Conservation (phyloP, 371 early-diverging fungal genomes). For the Syncephalis plumigaleata region DNA sequence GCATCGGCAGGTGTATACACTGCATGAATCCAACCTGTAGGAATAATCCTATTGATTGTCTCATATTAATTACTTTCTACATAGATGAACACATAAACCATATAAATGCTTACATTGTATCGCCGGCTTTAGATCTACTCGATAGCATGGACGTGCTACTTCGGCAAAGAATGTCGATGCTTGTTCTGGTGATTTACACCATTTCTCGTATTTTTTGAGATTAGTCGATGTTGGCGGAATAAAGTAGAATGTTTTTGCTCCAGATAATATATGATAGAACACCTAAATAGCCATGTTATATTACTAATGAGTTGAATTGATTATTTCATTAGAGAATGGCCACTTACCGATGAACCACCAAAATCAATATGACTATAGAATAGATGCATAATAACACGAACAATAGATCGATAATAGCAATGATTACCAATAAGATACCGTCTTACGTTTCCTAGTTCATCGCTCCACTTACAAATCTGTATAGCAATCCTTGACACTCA, state of each 20-base stretch:
- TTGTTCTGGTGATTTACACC: slow-evolving; percentile 75
- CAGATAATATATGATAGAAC: slow-evolving; percentile 68
- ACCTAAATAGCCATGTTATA: slow-evolving; percentile 16
- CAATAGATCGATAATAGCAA: not conserved
- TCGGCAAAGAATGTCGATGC: slow-evolving; percentile 59
- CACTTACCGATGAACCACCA: slow-evolving; percentile 69
- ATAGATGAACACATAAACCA: slow-evolving; percentile 6
- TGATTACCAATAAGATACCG: too few species aligned
- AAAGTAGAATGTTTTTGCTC: slow-evolving; percentile 75
- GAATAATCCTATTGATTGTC: slow-evolving; percentile 49
- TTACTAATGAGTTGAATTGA: too few species aligned
- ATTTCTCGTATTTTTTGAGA: slow-evolving; percentile 67
- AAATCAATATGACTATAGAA: slow-evolving; percentile 64
- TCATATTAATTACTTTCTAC: not conserved
- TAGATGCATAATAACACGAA: not conserved
- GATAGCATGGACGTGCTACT: slow-evolving; percentile 45
- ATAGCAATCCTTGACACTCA: slow-evolving; percentile 75
- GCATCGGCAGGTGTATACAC: slow-evolving; percentile 76
- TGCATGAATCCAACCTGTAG: slow-evolving; percentile 91
- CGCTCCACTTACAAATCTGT: slow-evolving; percentile 61
- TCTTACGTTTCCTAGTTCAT: too few species aligned
- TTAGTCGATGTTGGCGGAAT: slow-evolving; percentile 67
- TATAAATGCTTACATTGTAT: slow-evolving; percentile 40
- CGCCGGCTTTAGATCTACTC: slow-evolving; percentile 51
- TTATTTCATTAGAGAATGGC: too few species aligned